Percentiles rank a stretch among this genome's conserved stretches.
Conservation (phyloP, 345 rosid genomes). For the Trapa bicornis region DNA sequence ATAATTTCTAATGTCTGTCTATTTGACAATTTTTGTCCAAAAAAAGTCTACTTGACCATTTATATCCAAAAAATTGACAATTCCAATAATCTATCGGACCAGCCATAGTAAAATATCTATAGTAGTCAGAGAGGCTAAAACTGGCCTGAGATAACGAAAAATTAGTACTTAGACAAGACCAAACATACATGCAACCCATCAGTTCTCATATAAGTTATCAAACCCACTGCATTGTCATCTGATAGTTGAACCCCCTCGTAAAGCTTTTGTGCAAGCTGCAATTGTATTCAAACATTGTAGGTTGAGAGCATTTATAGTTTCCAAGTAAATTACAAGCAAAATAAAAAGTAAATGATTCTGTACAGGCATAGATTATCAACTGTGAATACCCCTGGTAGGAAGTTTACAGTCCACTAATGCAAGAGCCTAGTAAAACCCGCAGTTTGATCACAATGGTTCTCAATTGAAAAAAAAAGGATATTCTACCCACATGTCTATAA, state of each 20-base stretch:
- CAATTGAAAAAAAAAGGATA: neutral
- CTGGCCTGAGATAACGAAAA: neutral
- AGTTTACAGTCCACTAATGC: neutral
- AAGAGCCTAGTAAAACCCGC: neutral
- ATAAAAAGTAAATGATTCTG: neutral
- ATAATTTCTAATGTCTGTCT: neutral
- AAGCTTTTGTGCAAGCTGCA: constrained; percentile 93
- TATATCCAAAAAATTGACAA: neutral
- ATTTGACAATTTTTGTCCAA: neutral
- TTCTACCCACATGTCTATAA: neutral
- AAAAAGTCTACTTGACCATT: neutral
- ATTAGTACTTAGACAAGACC: constrained; percentile 12
- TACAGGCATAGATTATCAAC: neutral
- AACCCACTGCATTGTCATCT: constrained; percentile 62
- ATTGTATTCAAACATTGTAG: constrained; percentile 11
- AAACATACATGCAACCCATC: constrained; percentile 90
- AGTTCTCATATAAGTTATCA: constrained; percentile 90
- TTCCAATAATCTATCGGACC: too few relatives aligned
- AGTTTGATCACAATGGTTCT: neutral
- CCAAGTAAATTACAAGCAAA: neutral
- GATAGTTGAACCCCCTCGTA: constrained; percentile 82
- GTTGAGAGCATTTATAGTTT: constrained; percentile 1
- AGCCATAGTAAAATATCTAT: too few relatives aligned
- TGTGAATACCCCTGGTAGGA: neutral
- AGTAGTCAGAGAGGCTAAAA: neutral